Percentiles rank a stretch among this genome's conserved stretches.
These are phyloP conservation scores for Lecanicillium sp. DNA, from an alignment of 2,329 filamentous ascomycete species.

Conservation along the genomic window DNA sequence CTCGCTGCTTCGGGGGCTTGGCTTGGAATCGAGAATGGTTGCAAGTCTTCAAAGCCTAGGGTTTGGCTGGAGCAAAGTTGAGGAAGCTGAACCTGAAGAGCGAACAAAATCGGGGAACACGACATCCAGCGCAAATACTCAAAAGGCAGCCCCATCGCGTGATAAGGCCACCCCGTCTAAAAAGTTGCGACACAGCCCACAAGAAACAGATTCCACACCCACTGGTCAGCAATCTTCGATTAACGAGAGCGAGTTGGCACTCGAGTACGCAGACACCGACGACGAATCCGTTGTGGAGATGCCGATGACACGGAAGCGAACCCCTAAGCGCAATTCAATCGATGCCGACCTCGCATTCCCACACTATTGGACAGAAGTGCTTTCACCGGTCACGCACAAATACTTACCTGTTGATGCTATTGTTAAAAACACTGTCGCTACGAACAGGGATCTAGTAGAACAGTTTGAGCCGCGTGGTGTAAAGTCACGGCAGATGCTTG, in stretches of 20 bases:
- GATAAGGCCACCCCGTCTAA: conserved; percentile 11
- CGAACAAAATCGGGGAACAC: no score
- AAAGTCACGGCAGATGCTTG: conserved; percentile 79
- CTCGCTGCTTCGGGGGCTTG: conserved; percentile 70
- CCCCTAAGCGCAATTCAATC: conserved; percentile 37
- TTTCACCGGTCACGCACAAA: conserved; percentile 73
- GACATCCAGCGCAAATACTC: not conserved
- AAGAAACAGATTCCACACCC: conserved; percentile 7
- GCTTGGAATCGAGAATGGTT: conserved; percentile 76
- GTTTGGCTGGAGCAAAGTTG: conserved; percentile 82
- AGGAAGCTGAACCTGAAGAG: conserved; percentile 57
- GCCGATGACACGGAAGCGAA: conserved; percentile 31
- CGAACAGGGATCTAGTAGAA: conserved; percentile 62
- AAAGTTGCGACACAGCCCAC: not conserved
- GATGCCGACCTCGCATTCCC: conserved; percentile 76
- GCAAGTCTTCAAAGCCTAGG: conserved; percentile 79
- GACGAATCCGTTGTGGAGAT: conserved; percentile 54
- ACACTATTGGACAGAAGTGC: conserved; percentile 87
- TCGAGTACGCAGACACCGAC: conserved; percentile 40
- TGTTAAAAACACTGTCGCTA: conserved; percentile 60
- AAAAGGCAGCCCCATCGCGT: conserved; percentile 15
- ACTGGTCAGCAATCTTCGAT: conserved; percentile 22
- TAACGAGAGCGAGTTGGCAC: conserved; percentile 35
- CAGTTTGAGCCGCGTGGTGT: conserved; percentile 75
- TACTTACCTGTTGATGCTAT: conserved; percentile 74